These are phyloP conservation scores for Ilyonectria robusta DNA, from an alignment of 2,329 filamentous ascomycete species.

Conservation along the genomic window DNA sequence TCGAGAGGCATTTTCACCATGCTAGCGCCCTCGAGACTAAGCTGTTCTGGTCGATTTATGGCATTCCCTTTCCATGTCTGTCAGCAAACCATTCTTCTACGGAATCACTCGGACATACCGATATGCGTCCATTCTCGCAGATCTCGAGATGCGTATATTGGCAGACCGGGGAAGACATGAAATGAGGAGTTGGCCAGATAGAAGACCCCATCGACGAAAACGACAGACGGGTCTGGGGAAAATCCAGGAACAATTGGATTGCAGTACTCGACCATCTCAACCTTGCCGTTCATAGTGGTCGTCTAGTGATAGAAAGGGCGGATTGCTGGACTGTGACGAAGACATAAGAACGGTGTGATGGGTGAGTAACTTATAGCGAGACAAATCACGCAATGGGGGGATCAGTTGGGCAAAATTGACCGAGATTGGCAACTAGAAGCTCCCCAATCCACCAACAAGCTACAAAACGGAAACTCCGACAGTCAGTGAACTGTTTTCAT, in stretches of 20 bases:
- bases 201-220: conserved; percentile 35
- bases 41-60: conserved; percentile 31
- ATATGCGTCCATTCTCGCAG: conserved; percentile 33
- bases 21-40: conserved; percentile 24
- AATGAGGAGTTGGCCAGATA: conserved; percentile 35
- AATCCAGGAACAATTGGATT: conserved; percentile 35
- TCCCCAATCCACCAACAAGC: background rate
- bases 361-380: conserved; percentile 2
- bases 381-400: background rate
- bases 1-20: conserved; percentile 27
- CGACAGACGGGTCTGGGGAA: conserved; percentile 32
- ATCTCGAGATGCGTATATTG: conserved; percentile 31
- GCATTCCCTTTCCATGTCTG: conserved; percentile 24
- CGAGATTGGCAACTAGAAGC: background rate
- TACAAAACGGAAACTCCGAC: background rate
- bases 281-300: background rate
- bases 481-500: background rate
- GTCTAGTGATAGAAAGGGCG: background rate
- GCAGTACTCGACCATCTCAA: background rate
- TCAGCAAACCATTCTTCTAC: background rate
- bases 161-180: conserved; percentile 35
- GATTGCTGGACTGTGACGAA: background rate
- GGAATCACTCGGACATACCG: background rate
- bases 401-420: background rate
- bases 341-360: background rate